Evolutionary conservation across 176 grass and related monocot genomes (phyloP).

Genomic region (Zizania latifolia): DNA sequence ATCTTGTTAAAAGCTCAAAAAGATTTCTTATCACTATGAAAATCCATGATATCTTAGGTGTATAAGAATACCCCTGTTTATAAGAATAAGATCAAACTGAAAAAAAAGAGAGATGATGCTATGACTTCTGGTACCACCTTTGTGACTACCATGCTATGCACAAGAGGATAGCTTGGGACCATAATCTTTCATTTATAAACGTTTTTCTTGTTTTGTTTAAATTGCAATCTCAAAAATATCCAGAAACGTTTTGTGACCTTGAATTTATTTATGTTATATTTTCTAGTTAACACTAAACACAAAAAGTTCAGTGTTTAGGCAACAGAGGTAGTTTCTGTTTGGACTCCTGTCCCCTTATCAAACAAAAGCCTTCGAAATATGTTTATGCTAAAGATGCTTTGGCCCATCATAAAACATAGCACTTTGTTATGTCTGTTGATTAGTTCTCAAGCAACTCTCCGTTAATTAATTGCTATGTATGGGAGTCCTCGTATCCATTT

Average conservation of each 20-base stretch:
- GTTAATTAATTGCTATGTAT: not conserved
- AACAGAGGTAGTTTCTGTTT: no score
- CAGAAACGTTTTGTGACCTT: not conserved
- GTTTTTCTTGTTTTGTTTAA: not conserved
- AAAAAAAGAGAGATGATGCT: not conserved
- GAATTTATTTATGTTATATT: not conserved
- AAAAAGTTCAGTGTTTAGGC: not conserved
- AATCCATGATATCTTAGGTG: not conserved
- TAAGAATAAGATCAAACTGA: not conserved
- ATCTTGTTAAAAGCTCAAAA: not conserved
- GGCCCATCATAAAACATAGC: not conserved
- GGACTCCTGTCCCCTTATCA: not conserved
- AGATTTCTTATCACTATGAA: not conserved
- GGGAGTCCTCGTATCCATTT: not conserved
- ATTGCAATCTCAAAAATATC: not conserved
- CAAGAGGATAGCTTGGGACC: not conserved
- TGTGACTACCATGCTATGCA: not conserved
- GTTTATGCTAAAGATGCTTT: not conserved
- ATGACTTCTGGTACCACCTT: not conserved
- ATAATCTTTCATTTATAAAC: no score
- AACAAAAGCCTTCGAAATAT: not conserved
- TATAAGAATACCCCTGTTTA: not conserved
- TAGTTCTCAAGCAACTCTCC: not conserved
- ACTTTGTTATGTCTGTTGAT: not conserved
- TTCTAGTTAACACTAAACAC: not conserved